phyloP scores from a whole-genome alignment of 2,329 filamentous ascomycete genomes.

The Sordariomycetes sp. region DNA sequence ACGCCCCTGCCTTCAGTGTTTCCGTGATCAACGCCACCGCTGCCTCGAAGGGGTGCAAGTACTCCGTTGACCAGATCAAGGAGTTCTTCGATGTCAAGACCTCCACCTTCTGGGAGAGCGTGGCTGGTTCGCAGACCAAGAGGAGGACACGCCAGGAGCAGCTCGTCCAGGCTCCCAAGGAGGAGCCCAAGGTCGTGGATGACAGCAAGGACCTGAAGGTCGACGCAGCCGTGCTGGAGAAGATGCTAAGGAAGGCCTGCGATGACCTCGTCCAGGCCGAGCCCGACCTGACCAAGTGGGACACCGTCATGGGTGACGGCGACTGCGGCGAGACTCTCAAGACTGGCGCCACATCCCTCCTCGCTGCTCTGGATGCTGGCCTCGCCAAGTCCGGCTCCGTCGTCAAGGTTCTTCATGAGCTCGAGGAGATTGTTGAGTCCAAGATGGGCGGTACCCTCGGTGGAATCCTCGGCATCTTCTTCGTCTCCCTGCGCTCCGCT shows the following conservation, averaged over 20 bases:
- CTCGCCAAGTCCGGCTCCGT: conserved; percentile 33
- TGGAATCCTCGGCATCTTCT: conserved; percentile 45
- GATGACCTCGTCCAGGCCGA: conserved; percentile 46
- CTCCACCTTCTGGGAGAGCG: conserved; percentile 45
- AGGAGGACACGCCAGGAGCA: conserved; percentile 30
- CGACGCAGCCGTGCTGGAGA: conserved; percentile 41
- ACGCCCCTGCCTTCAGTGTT: conserved; percentile 62
- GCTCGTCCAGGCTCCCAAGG: conserved; percentile 26
- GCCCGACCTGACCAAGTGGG: conserved; percentile 53
- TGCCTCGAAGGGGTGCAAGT: conserved; percentile 32
- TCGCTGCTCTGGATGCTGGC: conserved; percentile 35
- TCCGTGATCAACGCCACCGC: conserved; percentile 52
- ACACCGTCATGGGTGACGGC: conserved; percentile 49
- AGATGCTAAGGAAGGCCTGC: conserved; percentile 45
- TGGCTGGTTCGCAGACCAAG: conserved; percentile 33
- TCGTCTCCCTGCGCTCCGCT: conserved; percentile 35
- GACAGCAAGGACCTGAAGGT: conserved; percentile 34
- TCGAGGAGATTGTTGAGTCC: conserved; percentile 46
- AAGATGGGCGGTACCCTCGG: conserved; percentile 45
- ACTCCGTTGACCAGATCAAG: conserved; percentile 45
- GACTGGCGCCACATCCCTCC: conserved; percentile 37
- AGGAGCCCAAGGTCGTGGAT: conserved; percentile 24
- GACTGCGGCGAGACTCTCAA: conserved; percentile 52
- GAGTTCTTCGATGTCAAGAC: conserved; percentile 56
- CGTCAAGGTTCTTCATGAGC: conserved; percentile 33